Conservation (phyloP, 2,329 filamentous ascomycete genomes). For the Penicillium oxalicum region DNA sequence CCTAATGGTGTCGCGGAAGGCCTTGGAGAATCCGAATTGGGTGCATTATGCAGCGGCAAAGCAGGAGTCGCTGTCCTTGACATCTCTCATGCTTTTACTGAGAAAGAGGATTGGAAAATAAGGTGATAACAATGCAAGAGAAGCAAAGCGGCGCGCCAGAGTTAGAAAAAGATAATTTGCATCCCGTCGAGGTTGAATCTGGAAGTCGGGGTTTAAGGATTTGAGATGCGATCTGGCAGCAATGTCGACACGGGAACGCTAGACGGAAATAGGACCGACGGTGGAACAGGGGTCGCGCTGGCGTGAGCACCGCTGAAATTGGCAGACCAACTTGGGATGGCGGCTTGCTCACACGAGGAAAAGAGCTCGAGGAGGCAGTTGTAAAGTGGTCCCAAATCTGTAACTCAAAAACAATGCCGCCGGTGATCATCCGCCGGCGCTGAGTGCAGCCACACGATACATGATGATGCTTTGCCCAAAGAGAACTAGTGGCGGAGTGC, state of each 20-base stretch:
- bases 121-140: neutral
- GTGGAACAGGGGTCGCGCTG: neutral
- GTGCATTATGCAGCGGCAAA: conserved; percentile 53
- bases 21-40: conserved; percentile 23
- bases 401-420: conserved; percentile 1
- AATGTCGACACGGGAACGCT: conserved; percentile 16
- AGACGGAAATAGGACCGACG: conserved; percentile 8
- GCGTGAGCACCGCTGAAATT: conserved; percentile 2
- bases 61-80: conserved; percentile 55
- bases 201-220: conserved; percentile 13
- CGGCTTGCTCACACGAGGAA: no score
- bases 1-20: conserved; percentile 26
- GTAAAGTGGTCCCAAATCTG: neutral
- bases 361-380: no score
- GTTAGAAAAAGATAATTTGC: conserved; percentile 18
- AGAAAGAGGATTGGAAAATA: conserved; percentile 6
- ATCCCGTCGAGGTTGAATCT: conserved; percentile 22
- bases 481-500: conserved; percentile 14
- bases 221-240: conserved; percentile 28
- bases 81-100: conserved; percentile 50
- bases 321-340: no score
- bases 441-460: conserved; percentile 13
- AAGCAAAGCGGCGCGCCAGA: conserved; percentile 10
- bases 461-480: conserved; percentile 27
- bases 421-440: conserved; percentile 7